phyloP scores from a whole-genome alignment of 2,329 filamentous ascomycete species.

The Colletotrichum falcatum region DNA sequence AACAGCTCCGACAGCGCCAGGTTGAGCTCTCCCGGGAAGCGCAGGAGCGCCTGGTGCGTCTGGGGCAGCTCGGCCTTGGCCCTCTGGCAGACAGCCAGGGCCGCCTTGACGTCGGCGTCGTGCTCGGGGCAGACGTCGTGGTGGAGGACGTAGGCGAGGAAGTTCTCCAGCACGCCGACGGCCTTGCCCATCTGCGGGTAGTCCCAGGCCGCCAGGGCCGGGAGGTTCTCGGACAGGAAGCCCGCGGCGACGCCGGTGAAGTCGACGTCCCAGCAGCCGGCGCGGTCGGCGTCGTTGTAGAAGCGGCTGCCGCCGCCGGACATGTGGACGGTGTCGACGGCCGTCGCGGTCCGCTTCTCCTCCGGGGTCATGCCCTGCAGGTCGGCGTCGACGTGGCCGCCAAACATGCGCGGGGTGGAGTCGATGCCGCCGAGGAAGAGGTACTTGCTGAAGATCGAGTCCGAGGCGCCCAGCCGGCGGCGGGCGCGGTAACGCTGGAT shows the following conservation, averaged over 20 bases:
- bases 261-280: slow-evolving; percentile 84
- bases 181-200: slow-evolving; percentile 67
- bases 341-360: slow-evolving; percentile 73
- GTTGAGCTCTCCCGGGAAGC: slow-evolving; percentile 84
- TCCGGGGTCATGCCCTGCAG: slow-evolving; percentile 66
- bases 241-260: slow-evolving; percentile 82
- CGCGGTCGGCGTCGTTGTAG: slow-evolving; percentile 61
- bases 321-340: slow-evolving; percentile 69
- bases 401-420: slow-evolving; percentile 66
- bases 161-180: slow-evolving; percentile 81
- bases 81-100: slow-evolving; percentile 73
- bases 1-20: slow-evolving; percentile 78
- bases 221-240: slow-evolving; percentile 73
- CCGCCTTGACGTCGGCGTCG: slow-evolving; percentile 72
- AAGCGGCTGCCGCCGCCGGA: slow-evolving; percentile 59
- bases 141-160: slow-evolving; percentile 86
- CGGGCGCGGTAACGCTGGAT: slow-evolving; percentile 84
- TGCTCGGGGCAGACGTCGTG: slow-evolving; percentile 92
- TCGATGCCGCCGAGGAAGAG: slow-evolving; percentile 87
- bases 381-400: slow-evolving; percentile 69
- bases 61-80: slow-evolving; percentile 76
- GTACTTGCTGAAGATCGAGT: slow-evolving; percentile 81
- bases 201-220: slow-evolving; percentile 67
- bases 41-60: slow-evolving; percentile 61
- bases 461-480: slow-evolving; percentile 74